Conservation (phyloP, 106 monocot species). For the Acanthochlamys bracteata region DNA sequence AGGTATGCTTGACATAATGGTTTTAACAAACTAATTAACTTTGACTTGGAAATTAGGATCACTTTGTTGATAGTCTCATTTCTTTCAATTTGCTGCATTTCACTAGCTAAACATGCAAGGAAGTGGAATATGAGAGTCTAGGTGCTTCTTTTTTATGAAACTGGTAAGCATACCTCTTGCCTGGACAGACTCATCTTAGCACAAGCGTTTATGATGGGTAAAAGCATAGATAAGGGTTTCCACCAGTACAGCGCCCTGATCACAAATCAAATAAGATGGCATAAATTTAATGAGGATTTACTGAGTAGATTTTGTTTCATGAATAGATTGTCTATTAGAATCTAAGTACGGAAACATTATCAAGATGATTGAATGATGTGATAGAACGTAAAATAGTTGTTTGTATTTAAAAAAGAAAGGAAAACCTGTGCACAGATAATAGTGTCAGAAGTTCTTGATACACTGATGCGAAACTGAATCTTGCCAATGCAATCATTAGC, state of each 20-base stretch:
- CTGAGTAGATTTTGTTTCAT: no score
- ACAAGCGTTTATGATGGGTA: conserved; percentile 68
- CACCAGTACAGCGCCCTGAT: conserved; percentile 60
- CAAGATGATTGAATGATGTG: no score
- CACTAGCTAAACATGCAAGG: no score
- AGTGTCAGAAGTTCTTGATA: conserved; percentile 41
- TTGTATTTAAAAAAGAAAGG: no score
- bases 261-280: no score
- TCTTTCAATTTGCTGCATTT: no score
- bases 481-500: conserved; percentile 71
- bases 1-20: background rate
- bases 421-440: conserved; percentile 16
- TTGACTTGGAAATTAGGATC: no score
- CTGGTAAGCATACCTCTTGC: conserved; percentile 62
- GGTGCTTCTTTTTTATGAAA: background rate
- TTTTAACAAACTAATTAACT: background rate
- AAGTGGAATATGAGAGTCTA: background rate
- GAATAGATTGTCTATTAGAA: no score
- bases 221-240: conserved; percentile 83
- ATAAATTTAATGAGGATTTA: no score
- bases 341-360: no score
- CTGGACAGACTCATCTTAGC: conserved; percentile 56
- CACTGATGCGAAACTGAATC: conserved; percentile 48
- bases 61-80: no score
- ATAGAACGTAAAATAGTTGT: no score